Evolutionary conservation across 441 rosid species (phyloP), one percentile per base, ranked within the genome.

Genomic region (Erodium chrysanthum): DNA sequence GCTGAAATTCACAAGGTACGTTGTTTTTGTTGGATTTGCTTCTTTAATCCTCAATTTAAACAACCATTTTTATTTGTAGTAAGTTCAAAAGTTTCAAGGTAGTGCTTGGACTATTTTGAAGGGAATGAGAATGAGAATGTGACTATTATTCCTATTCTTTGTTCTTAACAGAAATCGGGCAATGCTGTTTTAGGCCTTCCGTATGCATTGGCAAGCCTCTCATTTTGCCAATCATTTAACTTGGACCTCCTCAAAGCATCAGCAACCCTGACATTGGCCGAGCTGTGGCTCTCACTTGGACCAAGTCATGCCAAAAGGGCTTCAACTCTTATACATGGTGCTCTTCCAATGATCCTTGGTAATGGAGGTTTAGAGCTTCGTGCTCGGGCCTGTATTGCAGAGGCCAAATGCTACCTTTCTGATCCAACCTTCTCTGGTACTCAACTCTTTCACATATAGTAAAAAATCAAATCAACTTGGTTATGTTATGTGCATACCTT

Each of bases 171-270:
- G 99, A 90, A 86, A 84, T 90, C 99, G 20, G 99, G 97, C 70
- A 94, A 94, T 81, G 88, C 96, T 72, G 96, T 91, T 75, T 68
- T 87, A 73, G 97, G 96, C 64, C 88, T 94, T 81, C 99, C 96
- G 72, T 90, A 90, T 80, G 94, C 92, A 48, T 75, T 90, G 78
- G 97, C 96, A 71, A 85, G 96, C 84, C 88, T 94, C 74, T 90
- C 99, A 5, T 94, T 88, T 81, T 91, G 96, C 75, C 97, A 88
- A 79, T 86, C 96, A 71, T 88, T 88, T 74, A 94, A 94, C 72
- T 81, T 91, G 90, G 99, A 91, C 83, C 99, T 94, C 80, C 96
- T 94, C 71, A 85, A 84, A 85, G 99, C 97, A 59, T 89, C 97
- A 31, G 96, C 96, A 63, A 85, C 91, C 67, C 85, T 94, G 66